Evolutionary conservation across 1,139 yeast species (phyloP).

Genomic region (Wickerhamomyces sp.): DNA sequence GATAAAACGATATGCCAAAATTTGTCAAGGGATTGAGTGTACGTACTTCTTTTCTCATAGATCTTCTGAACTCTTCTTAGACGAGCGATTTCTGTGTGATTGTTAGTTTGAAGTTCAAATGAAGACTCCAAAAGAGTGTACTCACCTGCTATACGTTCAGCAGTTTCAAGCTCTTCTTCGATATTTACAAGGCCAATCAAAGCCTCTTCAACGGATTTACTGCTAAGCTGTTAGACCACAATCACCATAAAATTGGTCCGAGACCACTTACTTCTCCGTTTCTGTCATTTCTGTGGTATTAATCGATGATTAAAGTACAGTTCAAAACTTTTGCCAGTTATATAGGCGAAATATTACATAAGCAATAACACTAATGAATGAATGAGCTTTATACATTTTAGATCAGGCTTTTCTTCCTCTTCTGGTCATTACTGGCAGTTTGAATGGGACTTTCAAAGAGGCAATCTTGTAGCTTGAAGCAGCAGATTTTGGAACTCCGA

Average conservation of each 20-base stretch:
- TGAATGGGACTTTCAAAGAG: slow-evolving; percentile 80
- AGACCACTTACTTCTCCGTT: background rate
- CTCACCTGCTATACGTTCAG: slow-evolving; percentile 25
- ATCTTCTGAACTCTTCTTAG: slow-evolving; percentile 46
- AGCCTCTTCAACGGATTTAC: slow-evolving; percentile 19
- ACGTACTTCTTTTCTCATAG: slow-evolving; percentile 44
- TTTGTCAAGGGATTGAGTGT: slow-evolving; percentile 48
- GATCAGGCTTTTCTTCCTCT: slow-evolving; percentile 44
- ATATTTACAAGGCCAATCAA: slow-evolving; percentile 19
- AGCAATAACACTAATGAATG: no score
- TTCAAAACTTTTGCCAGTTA: no score
- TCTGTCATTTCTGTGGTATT: slow-evolving; percentile 1
- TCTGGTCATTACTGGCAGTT: slow-evolving; percentile 77
- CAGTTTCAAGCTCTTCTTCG: slow-evolving; percentile 22
- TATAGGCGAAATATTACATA: background rate
- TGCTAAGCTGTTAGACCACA: background rate
- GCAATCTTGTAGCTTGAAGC: slow-evolving; percentile 77
- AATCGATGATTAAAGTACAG: no score
- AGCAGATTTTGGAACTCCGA: slow-evolving; percentile 66
- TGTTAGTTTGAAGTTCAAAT: background rate
- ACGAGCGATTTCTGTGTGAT: slow-evolving; percentile 36
- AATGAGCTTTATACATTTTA: background rate
- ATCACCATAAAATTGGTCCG: no score
- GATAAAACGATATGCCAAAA: slow-evolving; percentile 78
- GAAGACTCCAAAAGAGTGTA: background rate